phyloP scores from a whole-genome alignment of 2,329 filamentous ascomycete species.

The Cercospora brassicicola region DNA sequence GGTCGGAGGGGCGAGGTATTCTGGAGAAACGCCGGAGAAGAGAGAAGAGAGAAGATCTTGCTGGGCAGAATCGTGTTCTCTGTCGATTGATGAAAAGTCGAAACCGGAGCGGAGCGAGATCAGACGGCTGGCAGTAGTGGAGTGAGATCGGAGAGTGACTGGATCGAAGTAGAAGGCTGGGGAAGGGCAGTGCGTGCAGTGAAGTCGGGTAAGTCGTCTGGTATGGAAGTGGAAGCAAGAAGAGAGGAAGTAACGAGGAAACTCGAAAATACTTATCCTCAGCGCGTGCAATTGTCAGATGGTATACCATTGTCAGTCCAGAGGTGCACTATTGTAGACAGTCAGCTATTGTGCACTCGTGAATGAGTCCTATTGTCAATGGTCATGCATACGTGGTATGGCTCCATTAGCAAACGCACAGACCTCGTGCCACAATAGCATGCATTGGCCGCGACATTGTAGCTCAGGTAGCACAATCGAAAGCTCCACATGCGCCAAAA shows the following conservation, averaged over 20 bases:
- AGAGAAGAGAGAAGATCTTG: background rate
- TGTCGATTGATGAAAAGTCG: background rate
- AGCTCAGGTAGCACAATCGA: background rate
- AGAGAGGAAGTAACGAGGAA: slow-evolving; percentile 7
- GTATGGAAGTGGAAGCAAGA: background rate
- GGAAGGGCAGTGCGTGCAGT: background rate
- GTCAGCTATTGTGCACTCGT: slow-evolving; percentile 8
- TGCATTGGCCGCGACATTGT: too few species aligned
- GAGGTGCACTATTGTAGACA: slow-evolving; percentile 4
- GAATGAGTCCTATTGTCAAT: slow-evolving; percentile 16
- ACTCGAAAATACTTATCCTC: slow-evolving; percentile 5
- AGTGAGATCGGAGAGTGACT: background rate
- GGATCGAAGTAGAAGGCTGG: background rate
- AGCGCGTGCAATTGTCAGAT: slow-evolving; percentile 14
- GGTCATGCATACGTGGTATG: slow-evolving; percentile 11
- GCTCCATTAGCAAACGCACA: background rate
- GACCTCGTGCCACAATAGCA: background rate
- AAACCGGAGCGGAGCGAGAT: background rate
- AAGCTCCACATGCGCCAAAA: background rate
- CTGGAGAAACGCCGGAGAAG: background rate
- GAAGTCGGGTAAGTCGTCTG: slow-evolving; percentile 4
- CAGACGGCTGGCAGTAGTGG: background rate
- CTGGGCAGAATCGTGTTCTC: background rate
- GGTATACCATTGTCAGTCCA: slow-evolving; percentile 13
- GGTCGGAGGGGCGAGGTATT: background rate